Conservation (phyloP, 2,329 filamentous ascomycete species). For the Penicillium sp. region DNA sequence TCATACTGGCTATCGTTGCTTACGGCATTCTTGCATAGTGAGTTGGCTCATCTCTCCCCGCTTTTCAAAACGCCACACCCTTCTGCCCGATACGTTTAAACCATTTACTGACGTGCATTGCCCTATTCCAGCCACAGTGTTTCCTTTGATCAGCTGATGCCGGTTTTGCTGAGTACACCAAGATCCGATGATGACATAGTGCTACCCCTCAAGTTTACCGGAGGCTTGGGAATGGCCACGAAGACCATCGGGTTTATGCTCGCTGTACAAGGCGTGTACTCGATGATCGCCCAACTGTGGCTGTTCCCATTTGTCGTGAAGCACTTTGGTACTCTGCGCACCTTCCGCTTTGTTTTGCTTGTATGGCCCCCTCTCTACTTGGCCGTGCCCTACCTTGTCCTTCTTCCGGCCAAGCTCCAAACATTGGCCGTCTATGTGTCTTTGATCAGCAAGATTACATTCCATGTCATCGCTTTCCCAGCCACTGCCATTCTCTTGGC, state of each 20-base stretch:
- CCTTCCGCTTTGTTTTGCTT: conserved; percentile 72
- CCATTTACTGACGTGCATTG: conserved; percentile 41
- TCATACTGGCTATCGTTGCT: conserved; percentile 76
- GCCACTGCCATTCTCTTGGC: conserved; percentile 80
- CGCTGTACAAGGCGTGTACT: conserved; percentile 79
- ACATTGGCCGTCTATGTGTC: conserved; percentile 67
- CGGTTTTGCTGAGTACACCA: conserved; percentile 75
- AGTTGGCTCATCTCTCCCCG: conserved; percentile 38
- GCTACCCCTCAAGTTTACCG: conserved; percentile 80
- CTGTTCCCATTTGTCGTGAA: conserved; percentile 71
- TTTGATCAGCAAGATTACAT: conserved; percentile 85
- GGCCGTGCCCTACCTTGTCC: conserved; percentile 75
- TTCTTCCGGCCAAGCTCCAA: conserved; percentile 64
- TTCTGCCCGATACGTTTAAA: conserved; percentile 4
- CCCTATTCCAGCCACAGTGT: conserved; percentile 69
- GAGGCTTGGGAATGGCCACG: conserved; percentile 74
- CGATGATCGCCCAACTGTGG: conserved; percentile 75
- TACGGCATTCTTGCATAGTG: conserved; percentile 93
- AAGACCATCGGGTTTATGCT: conserved; percentile 81
- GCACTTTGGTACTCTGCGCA: conserved; percentile 65
- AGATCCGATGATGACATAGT: conserved; percentile 43
- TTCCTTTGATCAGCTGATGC: conserved; percentile 87
- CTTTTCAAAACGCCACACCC: neutral
- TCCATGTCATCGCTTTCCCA: conserved; percentile 83
- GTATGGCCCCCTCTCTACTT: conserved; percentile 84